These are phyloP conservation scores for Bimuria novae-zelandiae DNA, from an alignment of 2,329 filamentous ascomycete species.

Conservation along the genomic window DNA sequence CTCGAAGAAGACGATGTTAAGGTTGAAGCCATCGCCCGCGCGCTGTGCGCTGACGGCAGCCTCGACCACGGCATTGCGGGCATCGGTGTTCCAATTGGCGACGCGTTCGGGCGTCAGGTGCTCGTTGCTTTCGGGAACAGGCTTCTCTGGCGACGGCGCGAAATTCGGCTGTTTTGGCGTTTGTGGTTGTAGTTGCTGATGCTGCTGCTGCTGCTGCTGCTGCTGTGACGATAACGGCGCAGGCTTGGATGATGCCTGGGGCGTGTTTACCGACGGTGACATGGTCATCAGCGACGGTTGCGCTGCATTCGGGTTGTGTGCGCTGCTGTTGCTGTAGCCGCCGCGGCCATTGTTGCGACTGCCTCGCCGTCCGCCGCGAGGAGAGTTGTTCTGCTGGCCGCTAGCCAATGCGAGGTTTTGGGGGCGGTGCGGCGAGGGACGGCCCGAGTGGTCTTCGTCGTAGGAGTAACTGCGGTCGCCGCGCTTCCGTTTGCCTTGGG, in stretches of 20 bases:
- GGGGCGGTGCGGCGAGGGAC: conserved; percentile 58
- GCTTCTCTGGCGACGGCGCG: conserved; percentile 23
- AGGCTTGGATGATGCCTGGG: conserved; percentile 22
- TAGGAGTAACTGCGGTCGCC: conserved; percentile 52
- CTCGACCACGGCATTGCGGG: conserved; percentile 69
- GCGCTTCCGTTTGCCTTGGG: conserved; percentile 62
- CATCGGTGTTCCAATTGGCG: conserved; percentile 68
- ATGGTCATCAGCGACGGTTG: conserved; percentile 40
- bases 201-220: no score
- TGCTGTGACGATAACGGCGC: conserved; percentile 22
- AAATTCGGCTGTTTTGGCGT: no score
- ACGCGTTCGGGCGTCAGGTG: conserved; percentile 74
- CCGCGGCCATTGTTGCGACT: conserved; percentile 36
- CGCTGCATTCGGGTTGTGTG: conserved; percentile 35
- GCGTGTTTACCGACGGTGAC: conserved; percentile 32
- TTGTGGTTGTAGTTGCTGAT: no score
- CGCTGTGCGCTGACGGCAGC: conserved; percentile 67
- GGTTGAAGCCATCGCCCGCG: conserved; percentile 68
- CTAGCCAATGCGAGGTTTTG: conserved; percentile 58
- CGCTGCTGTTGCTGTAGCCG: conserved; percentile 33
- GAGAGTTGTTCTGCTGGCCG: conserved; percentile 40
- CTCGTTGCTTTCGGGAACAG: conserved; percentile 68
- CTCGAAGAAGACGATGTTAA: conserved; percentile 82
- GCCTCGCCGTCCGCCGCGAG: conserved; percentile 35
- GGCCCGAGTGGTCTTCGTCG: conserved; percentile 45